phyloP scores from a whole-genome alignment of 352 stramenopile species.

The Globisporangium radiosum region DNA sequence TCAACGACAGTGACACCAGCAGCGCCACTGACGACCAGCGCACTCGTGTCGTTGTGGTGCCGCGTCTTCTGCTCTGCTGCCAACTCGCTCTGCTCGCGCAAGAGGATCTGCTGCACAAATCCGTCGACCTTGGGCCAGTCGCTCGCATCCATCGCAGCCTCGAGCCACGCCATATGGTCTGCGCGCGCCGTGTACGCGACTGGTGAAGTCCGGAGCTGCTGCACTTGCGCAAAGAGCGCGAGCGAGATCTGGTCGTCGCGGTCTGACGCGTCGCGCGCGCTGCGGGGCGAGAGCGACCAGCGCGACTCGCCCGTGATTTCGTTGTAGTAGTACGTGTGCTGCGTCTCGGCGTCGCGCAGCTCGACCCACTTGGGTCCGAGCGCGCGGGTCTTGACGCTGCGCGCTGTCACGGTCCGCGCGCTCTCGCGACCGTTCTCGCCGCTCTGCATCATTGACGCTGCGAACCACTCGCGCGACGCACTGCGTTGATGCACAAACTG shows the following conservation, averaged over 20 bases:
- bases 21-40: too few species aligned
- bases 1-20: background rate
- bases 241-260: conserved; percentile 54
- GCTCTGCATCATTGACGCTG: conserved; percentile 15
- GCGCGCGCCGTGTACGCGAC: conserved; percentile 47
- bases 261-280: conserved; percentile 43
- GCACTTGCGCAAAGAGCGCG: conserved; percentile 44
- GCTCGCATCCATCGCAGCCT: conserved; percentile 43
- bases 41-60: background rate
- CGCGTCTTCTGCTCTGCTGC: conserved; percentile 17
- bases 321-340: conserved; percentile 91
- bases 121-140: conserved; percentile 67
- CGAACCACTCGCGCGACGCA: conserved; percentile 63
- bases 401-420: conserved; percentile 18
- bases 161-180: conserved; percentile 67
- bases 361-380: conserved; percentile 83
- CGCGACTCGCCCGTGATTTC: conserved; percentile 80
- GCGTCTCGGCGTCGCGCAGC: conserved; percentile 64
- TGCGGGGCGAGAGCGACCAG: conserved; percentile 79
- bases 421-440: conserved; percentile 6
- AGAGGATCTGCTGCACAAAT: conserved; percentile 63
- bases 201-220: conserved; percentile 32
- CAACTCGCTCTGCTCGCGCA: conserved; percentile 50
- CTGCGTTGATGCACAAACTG: conserved; percentile 31
- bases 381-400: conserved; percentile 26